Base-by-base conservation (phyloP, 352 stramenopile genomes). In the Phytophthora megakarya region DNA sequence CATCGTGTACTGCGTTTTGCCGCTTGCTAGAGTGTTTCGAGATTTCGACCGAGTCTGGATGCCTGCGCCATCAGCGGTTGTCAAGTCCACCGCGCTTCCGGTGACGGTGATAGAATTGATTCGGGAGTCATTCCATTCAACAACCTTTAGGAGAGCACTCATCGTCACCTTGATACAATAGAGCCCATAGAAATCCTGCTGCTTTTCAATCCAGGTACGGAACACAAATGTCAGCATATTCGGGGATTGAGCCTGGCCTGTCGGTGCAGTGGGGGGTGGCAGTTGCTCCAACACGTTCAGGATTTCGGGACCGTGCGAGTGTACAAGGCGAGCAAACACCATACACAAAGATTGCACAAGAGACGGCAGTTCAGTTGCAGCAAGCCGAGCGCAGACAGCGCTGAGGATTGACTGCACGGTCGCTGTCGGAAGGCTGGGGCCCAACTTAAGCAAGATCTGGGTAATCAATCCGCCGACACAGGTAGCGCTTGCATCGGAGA, bases 131-230 rank as follows among this genome's bases (percentile, higher is more conserved):
- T 92, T 89, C 81, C 83, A 91, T 43, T 89, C 78, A 5, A 82
- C 69, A 5, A 90, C 73, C 72, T 90, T 86, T 6, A 94, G 58
- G 13, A 94, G 50, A 38, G 83, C 86, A 50, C 83, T 90, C 33
- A 90, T 77, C 5, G 84, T 95, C 33, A 95, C 84, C 61, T 93
- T 95, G 61, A 95, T 86, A 47, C 79, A 89, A 67, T 92, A 92
- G 6, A 89, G 72, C 11, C 86, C 84, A 44, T 95, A 95, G 46
- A 95, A 95, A 21, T 93, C 84, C 15, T 78, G 63, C 52, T 95
- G 86, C 62, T 91, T 92, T 48, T 93, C 82, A 28, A 95, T 86
- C 86, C 86, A 95, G 15, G 83, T 90, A 26, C 70, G 65, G 49
- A 93, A 88, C 2, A 95, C 84, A 78, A 95, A 95, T 37, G 70